These are phyloP conservation scores for Diaporthe vaccinii DNA, from an alignment of 2,329 filamentous ascomycete species.

Conservation along the genomic window DNA sequence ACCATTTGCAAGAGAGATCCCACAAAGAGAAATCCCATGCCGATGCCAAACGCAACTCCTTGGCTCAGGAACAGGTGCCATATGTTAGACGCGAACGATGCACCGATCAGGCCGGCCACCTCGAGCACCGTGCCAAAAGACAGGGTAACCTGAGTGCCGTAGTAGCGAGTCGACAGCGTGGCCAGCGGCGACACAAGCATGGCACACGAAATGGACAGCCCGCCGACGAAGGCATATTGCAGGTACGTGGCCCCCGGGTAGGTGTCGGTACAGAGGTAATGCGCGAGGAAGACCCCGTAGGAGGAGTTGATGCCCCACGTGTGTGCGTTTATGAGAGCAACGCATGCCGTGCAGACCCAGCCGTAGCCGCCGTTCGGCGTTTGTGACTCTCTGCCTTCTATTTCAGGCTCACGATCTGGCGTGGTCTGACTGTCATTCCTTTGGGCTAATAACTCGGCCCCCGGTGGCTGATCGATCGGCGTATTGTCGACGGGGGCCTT, in stretches of 20 bases:
- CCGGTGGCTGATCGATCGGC: neutral
- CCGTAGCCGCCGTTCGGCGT: neutral
- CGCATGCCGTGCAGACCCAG: constrained; percentile 66
- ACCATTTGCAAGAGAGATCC: constrained; percentile 78
- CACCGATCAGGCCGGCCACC: constrained; percentile 70
- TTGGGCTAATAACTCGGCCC: neutral
- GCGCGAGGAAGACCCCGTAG: constrained; percentile 65
- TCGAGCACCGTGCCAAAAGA: constrained; percentile 61
- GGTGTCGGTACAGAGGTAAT: constrained; percentile 68
- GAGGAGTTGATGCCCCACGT: constrained; percentile 80
- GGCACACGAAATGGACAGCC: constrained; percentile 72
- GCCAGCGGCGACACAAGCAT: constrained; percentile 37
- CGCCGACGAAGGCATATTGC: constrained; percentile 82
- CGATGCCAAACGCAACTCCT: constrained; percentile 80
- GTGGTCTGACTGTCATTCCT: neutral
- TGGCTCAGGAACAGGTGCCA: constrained; percentile 85
- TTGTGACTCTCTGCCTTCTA: neutral
- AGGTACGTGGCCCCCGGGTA: constrained; percentile 75
- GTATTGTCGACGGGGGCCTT: neutral
- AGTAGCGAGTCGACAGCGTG: constrained; percentile 42
- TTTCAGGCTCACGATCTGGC: neutral
- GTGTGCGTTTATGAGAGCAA: constrained; percentile 74
- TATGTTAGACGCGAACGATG: constrained; percentile 77
- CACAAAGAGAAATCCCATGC: constrained; percentile 83
- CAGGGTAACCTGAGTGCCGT: constrained; percentile 62